Conservation (phyloP, 495 filamentous ascomycete species). For the Podospora pseudopauciseta region DNA sequence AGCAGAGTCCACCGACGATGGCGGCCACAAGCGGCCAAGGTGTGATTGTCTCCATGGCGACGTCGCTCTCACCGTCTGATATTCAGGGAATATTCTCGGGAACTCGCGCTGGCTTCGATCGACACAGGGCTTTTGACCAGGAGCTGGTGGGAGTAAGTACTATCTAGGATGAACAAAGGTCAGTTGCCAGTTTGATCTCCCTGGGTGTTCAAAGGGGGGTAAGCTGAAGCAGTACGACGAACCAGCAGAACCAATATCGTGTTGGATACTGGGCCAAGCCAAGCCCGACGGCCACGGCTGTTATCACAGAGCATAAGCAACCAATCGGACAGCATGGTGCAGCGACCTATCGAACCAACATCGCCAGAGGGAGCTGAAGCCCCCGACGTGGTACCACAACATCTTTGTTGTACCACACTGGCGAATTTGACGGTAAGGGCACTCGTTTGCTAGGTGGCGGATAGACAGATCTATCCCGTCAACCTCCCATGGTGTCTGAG, state of each 20-base stretch:
- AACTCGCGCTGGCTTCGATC: background rate
- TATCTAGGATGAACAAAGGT: background rate
- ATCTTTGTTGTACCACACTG: background rate
- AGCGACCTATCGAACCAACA: background rate
- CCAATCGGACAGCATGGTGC: background rate
- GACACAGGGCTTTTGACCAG: background rate
- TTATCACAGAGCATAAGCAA: background rate
- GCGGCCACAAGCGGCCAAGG: background rate
- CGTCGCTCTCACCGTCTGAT: background rate
- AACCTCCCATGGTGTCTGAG: too few relatives aligned
- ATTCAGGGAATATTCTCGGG: background rate
- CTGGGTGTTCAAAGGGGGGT: background rate
- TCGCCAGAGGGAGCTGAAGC: background rate
- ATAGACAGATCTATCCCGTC: too few relatives aligned
- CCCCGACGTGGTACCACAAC: background rate
- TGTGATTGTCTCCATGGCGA: background rate
- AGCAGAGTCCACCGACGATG: background rate
- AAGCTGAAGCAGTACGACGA: background rate
- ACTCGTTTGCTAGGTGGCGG: background rate
- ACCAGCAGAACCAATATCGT: background rate
- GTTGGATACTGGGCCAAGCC: background rate
- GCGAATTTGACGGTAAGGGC: background rate
- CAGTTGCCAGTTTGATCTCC: background rate
- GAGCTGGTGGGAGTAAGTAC: background rate
- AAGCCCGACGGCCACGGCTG: background rate